Percentiles rank a stretch among this genome's conserved stretches.
phyloP scores from a whole-genome alignment of 176 grass and related monocot genomes.

The Phyllostachys edulis region DNA sequence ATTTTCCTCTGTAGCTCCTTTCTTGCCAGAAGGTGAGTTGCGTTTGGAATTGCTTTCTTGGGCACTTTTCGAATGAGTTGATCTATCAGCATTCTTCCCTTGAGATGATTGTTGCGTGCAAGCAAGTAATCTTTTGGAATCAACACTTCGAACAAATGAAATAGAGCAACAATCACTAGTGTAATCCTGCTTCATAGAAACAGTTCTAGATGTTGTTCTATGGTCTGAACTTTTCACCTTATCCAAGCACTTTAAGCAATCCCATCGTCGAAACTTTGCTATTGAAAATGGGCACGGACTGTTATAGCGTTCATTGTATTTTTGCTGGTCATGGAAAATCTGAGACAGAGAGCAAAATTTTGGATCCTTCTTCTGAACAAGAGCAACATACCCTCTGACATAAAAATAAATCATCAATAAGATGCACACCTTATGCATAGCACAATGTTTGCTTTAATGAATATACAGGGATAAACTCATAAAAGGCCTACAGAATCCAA shows the following conservation, averaged over 20 bases:
- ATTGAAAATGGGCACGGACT: slow-evolving; percentile 25
- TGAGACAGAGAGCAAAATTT: slow-evolving; percentile 45
- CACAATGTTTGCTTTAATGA: slow-evolving; percentile 26
- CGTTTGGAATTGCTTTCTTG: slow-evolving; percentile 46
- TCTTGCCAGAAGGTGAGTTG: slow-evolving; percentile 24
- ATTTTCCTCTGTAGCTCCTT: slow-evolving; percentile 1
- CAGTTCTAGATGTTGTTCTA: slow-evolving; percentile 16
- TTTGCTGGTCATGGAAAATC: slow-evolving; percentile 39
- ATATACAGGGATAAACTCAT: slow-evolving; percentile 1
- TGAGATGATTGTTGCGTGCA: slow-evolving; percentile 36
- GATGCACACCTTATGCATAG: slow-evolving; percentile 1
- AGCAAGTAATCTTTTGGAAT: slow-evolving; percentile 30
- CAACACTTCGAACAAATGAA: slow-evolving; percentile 49
- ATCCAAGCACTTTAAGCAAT: slow-evolving; percentile 60
- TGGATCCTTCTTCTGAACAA: slow-evolving; percentile 44
- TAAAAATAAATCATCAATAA: slow-evolving; percentile 32
- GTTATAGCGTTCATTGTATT: background rate
- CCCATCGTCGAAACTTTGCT: slow-evolving; percentile 58
- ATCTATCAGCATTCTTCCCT: slow-evolving; percentile 32
- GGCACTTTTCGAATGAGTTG: slow-evolving; percentile 10
- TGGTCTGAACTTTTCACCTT: slow-evolving; percentile 24
- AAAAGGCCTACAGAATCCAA: slow-evolving; percentile 4
- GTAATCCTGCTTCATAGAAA: slow-evolving; percentile 29
- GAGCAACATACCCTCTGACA: slow-evolving; percentile 64
- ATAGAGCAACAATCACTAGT: slow-evolving; percentile 48